Base-by-base conservation (phyloP, 169 alveolate genomes). In the Toxoplasma gondii region DNA sequence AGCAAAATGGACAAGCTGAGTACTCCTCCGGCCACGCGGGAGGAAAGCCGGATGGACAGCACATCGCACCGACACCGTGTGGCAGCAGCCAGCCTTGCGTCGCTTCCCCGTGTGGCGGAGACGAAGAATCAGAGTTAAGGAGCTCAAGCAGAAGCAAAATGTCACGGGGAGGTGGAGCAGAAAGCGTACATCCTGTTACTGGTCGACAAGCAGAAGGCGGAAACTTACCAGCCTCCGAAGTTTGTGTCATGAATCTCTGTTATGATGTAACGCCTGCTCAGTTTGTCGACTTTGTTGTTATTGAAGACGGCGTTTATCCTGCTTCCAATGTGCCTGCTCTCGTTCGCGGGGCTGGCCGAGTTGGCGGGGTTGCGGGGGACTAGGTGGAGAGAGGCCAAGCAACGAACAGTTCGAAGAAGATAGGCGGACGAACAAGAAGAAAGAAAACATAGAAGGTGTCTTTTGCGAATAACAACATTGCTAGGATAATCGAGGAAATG, bases 251-350 rank as follows among this genome's bases (percentile, higher is more conserved):
- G 45, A 88, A 58, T 43, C 83, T 67, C 17, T 31, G 81, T 53
- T 88, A 88, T 58, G 92, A 88, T 38, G 81, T 88, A n/a, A 88
- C 92, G 12, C 92, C 83, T 4, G 92, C 92, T 10, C 83, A 88
- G 82, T 88, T 88, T 41, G 58, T 88, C 41, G 92, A 88, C 38
- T 88, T 27, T 58, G 53, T 88, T 38, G 83, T 58, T 9, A 88
- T 80, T 1, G 92, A 88, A 88, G 92, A 88, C 82, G 92, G 92
- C 39, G 17, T 88, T n/a, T 88, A 43, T n/a, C 92, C 92, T n/a
- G 83, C 92, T 10, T 88, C 92, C 31, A 54, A 38, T 24, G 41
- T 88, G 41, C 83, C 92, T 12, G 92, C 64, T 2, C 92, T 43
- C 74, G 74, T 64, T 7, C 74, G 74, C 29, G 74, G 74, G 74